phyloP scores from a whole-genome alignment of 176 grass and related monocot species.

The Sorghum bicolor region Sorghum_bicolor_NCBIv3 NC_012876.2:1302501-1303000 shows the following conservation, averaged over 20 bases:
- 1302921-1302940: background rate
- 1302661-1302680: background rate
- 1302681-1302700: background rate
- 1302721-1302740: background rate
- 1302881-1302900: background rate
- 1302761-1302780: background rate
- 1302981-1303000: background rate
- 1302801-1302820: background rate
- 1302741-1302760: background rate
- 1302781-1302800: background rate
- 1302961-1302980: background rate
- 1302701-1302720: background rate
- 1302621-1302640: background rate
- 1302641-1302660: background rate
- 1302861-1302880: background rate
- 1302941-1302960: background rate
- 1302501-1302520: background rate
- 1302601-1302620: background rate
- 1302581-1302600: background rate
- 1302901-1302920: background rate
- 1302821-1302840: background rate
- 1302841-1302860: background rate
- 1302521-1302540: background rate
- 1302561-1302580: conserved; percentile 1
- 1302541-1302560: background rate